Evolutionary conservation across 1,139 yeast species (phyloP), one percentile per base, ranked within the genome.

Genomic region (Kodamaea fungicola): DNA sequence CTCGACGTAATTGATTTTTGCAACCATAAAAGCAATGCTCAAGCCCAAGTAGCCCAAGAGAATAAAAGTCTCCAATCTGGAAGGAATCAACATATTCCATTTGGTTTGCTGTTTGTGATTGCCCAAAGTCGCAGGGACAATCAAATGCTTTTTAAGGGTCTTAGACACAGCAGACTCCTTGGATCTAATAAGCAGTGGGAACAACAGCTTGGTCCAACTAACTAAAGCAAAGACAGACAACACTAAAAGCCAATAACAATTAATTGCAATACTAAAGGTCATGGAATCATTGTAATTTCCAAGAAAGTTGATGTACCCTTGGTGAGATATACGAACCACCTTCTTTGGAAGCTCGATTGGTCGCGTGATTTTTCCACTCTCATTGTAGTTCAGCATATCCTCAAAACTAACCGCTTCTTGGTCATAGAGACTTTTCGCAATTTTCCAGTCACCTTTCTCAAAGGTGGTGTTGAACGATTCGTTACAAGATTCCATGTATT

Each of bases 171-270:
- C 12, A 16, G 7, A 6, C 2, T 26, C 34, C 12, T 28, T 25
- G 12, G 40, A 16, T 7, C 42, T 28, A 7, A 40, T 35, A 6
- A 26, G 19, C 32, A 33, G 32, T 5, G 72, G 73, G 30, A 54
- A 52, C 23, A 65, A 41, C 3, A 50, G 22, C 34, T 51, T 57
- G 12, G 38, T 22, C 76, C 78, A 70, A 49, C 78, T 74, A 34
- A 60, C 50, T 12, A 71, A 30, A 2, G 64, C 62, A 3, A 73
- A 70, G 23, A 68, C 24, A 1, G 76, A 21, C 42, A 76, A 49
- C 7, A 78, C 59, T 3, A 69, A 37, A 1, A 61, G 67, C 80
- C 82, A 76, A 47, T 65, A 77, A 0, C 74, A 76, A 23, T 76
- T 45, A 22, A 67, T 38, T 2, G 70, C 80, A 16, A 67, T 55